These are phyloP conservation scores for Inosperma sp. DNA, from an alignment of 768 basidiomycete genomes.

Conservation along the genomic window DNA sequence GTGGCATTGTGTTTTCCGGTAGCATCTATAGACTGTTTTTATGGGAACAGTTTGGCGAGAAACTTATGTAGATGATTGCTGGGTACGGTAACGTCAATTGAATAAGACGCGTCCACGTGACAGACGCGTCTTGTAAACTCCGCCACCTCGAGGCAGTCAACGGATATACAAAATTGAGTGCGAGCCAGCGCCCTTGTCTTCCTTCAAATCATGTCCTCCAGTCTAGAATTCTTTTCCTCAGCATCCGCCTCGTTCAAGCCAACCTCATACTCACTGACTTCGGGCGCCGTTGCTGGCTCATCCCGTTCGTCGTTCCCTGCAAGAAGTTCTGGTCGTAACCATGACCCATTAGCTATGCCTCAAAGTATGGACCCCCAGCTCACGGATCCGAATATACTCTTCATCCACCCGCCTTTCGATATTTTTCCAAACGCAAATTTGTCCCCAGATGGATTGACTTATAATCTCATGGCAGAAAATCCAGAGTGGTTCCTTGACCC, in stretches of 20 bases:
- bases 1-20: conserved; percentile 57
- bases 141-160: conserved; percentile 33
- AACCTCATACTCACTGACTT: conserved; percentile 51
- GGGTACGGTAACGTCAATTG: too few species aligned
- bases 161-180: conserved; percentile 16
- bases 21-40: conserved; percentile 56
- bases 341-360: conserved; percentile 42
- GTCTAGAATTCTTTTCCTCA: conserved; percentile 57
- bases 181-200: conserved; percentile 13
- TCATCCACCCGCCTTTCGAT: conserved; percentile 72
- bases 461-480: conserved; percentile 67
- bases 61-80: too few species aligned
- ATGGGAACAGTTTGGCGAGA: conserved; percentile 39
- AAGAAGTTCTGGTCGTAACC: conserved; percentile 31
- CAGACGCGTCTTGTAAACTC: conserved; percentile 39
- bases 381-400: conserved; percentile 60
- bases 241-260: conserved; percentile 64
- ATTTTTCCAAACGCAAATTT: conserved; percentile 58
- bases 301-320: conserved; percentile 19
- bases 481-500: conserved; percentile 77
- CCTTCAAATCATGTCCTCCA: conserved; percentile 25
- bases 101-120: conserved; percentile 33
- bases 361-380: conserved; percentile 64
- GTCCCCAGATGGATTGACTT: conserved; percentile 65
- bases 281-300: conserved; percentile 22